phyloP scores from a whole-genome alignment of 2,329 filamentous ascomycete genomes.

The Coniochaeta sp. region DNA sequence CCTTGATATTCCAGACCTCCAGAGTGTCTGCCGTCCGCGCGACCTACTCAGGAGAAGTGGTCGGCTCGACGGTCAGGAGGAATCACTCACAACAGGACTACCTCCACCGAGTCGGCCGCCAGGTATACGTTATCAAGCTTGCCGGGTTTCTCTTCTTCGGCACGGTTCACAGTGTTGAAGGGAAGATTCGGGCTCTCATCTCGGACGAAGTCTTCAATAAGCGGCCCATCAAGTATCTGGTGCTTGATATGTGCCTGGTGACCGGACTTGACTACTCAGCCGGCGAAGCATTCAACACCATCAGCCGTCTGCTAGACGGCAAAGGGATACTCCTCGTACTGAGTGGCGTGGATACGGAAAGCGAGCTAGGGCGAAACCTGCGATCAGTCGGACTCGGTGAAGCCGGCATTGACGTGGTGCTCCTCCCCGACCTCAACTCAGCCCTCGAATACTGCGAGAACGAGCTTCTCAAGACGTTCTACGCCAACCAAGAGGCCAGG shows the following conservation, averaged over 20 bases:
- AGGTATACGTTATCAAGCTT: slow-evolving; percentile 87
- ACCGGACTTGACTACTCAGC: slow-evolving; percentile 94
- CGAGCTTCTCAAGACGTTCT: slow-evolving; percentile 76
- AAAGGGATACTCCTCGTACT: slow-evolving; percentile 76
- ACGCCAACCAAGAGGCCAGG: slow-evolving; percentile 59
- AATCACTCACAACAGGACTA: slow-evolving; percentile 87
- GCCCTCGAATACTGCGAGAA: slow-evolving; percentile 94
- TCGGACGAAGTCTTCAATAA: slow-evolving; percentile 73
- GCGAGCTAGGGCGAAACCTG: slow-evolving; percentile 69
- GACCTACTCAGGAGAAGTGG: slow-evolving; percentile 82
- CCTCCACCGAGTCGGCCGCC: slow-evolving; percentile 73
- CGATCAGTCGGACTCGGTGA: slow-evolving; percentile 77
- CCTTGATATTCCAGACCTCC: slow-evolving; percentile 86
- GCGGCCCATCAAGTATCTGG: slow-evolving; percentile 79
- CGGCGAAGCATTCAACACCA: slow-evolving; percentile 87
- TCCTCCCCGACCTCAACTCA: slow-evolving; percentile 87
- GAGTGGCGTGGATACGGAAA: slow-evolving; percentile 71
- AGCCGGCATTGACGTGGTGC: slow-evolving; percentile 64
- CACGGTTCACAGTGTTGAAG: slow-evolving; percentile 92
- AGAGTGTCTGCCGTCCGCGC: slow-evolving; percentile 82
- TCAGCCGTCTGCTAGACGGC: slow-evolving; percentile 74
- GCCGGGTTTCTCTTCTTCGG: slow-evolving; percentile 97
- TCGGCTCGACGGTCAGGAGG: slow-evolving; percentile 84
- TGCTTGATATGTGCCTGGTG: slow-evolving; percentile 84
- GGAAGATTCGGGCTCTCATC: slow-evolving; percentile 73